phyloP scores from a whole-genome alignment of 2,329 filamentous ascomycete genomes.

The Xylogone sp. region DNA sequence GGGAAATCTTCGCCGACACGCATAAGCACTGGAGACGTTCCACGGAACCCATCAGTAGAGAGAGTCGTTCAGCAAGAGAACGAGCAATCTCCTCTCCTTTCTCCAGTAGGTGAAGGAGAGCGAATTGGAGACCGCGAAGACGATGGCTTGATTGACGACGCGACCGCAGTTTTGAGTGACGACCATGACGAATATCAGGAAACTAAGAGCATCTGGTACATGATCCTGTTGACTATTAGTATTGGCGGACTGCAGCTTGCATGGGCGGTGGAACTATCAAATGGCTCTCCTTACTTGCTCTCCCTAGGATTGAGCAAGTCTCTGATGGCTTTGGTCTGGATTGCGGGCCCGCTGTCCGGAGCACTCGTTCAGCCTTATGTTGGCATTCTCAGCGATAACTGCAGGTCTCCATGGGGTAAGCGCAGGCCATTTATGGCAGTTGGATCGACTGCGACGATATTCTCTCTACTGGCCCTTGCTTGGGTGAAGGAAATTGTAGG shows the following conservation, averaged over 20 bases:
- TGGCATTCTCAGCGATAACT: conserved; percentile 77
- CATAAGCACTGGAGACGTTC: conserved; percentile 3
- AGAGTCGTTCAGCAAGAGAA: conserved; percentile 26
- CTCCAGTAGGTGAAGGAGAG: conserved; percentile 31
- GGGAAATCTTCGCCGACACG: not conserved
- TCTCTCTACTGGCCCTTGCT: conserved; percentile 65
- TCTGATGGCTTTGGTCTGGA: conserved; percentile 80
- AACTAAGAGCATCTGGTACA: conserved; percentile 80
- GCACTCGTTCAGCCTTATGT: conserved; percentile 79
- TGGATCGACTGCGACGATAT: conserved; percentile 63
- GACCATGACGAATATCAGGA: conserved; percentile 49
- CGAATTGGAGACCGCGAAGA: conserved; percentile 32
- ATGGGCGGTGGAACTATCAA: conserved; percentile 92
- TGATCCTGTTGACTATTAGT: conserved; percentile 80
- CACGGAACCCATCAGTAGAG: conserved; percentile 14
- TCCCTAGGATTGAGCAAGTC: conserved; percentile 81
- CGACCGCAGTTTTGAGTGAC: conserved; percentile 32
- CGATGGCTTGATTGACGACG: conserved; percentile 29
- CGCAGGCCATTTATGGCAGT: conserved; percentile 78
- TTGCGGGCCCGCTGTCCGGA: conserved; percentile 75
- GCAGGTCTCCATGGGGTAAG: conserved; percentile 70
- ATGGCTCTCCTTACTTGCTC: conserved; percentile 81
- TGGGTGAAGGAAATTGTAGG: conserved; percentile 72
- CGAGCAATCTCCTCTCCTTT: conserved; percentile 48
- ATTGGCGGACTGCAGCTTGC: conserved; percentile 90